Conservation (phyloP, 495 filamentous ascomycete species). For the Niebla homalea region DNA sequence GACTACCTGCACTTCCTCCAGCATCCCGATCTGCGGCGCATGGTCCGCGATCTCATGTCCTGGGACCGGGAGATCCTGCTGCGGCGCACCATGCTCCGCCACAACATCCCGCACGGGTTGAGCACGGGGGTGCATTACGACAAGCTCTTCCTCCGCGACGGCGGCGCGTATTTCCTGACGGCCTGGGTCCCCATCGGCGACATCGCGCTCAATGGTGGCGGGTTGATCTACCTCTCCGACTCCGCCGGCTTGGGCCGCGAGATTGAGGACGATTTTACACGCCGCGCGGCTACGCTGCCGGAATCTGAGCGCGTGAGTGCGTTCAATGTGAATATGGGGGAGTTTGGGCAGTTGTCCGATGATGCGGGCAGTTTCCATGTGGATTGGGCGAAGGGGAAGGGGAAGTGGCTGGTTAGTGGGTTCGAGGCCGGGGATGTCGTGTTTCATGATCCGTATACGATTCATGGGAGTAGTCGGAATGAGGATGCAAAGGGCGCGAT, state of each 20-base stretch:
- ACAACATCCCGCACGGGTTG: slow-evolving; percentile 45
- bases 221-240: slow-evolving; percentile 49
- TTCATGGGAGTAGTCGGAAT: slow-evolving; percentile 36
- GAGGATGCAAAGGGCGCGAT: slow-evolving; percentile 33
- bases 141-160: slow-evolving; percentile 50
- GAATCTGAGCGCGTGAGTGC: slow-evolving; percentile 39
- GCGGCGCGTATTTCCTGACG: slow-evolving; percentile 42
- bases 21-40: slow-evolving; percentile 37
- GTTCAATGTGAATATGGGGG: slow-evolving; percentile 46
- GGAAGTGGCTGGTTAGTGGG: slow-evolving; percentile 20
- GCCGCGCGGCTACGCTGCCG: slow-evolving; percentile 30
- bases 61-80: slow-evolving; percentile 41
- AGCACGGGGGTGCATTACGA: slow-evolving; percentile 55
- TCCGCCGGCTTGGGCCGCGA: slow-evolving; percentile 29
- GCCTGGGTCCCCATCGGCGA: slow-evolving; percentile 56
- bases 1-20: slow-evolving; percentile 31
- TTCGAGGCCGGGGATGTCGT: slow-evolving; percentile 44
- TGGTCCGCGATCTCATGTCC: slow-evolving; percentile 38
- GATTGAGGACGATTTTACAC: slow-evolving; percentile 36
- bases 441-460: slow-evolving; percentile 39
- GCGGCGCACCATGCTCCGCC: slow-evolving; percentile 37
- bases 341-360: slow-evolving; percentile 32
- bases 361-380: slow-evolving; percentile 16
- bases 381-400: slow-evolving; percentile 15
- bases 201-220: slow-evolving; percentile 41